Evolutionary conservation across 2,329 filamentous ascomycete species (phyloP).

Genomic region (Xylaria polymorpha): DNA sequence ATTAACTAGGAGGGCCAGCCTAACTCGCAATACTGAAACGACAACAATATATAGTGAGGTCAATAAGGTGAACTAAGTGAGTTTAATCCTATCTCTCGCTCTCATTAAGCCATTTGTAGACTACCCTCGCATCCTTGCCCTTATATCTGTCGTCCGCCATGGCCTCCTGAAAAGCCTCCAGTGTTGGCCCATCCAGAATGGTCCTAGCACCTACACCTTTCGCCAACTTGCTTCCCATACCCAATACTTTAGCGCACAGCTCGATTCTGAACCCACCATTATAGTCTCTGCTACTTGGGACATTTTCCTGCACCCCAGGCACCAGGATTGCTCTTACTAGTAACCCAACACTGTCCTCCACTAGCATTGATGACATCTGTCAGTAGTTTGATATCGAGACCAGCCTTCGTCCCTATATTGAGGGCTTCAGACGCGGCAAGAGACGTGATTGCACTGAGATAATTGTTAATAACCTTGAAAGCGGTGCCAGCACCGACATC

Average conservation of each 20-base stretch:
- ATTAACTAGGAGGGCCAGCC: background rate
- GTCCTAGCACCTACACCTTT: constrained; percentile 48
- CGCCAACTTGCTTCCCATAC: constrained; percentile 47
- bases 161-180: constrained; percentile 47
- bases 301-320: constrained; percentile 47
- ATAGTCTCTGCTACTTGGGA: constrained; percentile 48
- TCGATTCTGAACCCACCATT: constrained; percentile 51
- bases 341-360: constrained; percentile 62
- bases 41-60: background rate
- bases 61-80: background rate
- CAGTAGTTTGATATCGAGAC: constrained; percentile 58
- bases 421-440: constrained; percentile 56
- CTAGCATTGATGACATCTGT: constrained; percentile 76
- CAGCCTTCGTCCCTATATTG: constrained; percentile 54
- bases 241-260: constrained; percentile 49
- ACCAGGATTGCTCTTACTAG: constrained; percentile 51
- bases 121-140: constrained; percentile 50
- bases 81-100: constrained; percentile 13
- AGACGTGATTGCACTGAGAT: constrained; percentile 76
- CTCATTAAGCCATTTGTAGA: constrained; percentile 51
- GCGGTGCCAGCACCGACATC: constrained; percentile 72
- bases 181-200: constrained; percentile 45
- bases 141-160: constrained; percentile 47
- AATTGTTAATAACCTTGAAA: constrained; percentile 80
- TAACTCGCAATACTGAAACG: background rate